Base-by-base conservation (phyloP, 75 land plant species). In the Selaginella tamariscina region DNA sequence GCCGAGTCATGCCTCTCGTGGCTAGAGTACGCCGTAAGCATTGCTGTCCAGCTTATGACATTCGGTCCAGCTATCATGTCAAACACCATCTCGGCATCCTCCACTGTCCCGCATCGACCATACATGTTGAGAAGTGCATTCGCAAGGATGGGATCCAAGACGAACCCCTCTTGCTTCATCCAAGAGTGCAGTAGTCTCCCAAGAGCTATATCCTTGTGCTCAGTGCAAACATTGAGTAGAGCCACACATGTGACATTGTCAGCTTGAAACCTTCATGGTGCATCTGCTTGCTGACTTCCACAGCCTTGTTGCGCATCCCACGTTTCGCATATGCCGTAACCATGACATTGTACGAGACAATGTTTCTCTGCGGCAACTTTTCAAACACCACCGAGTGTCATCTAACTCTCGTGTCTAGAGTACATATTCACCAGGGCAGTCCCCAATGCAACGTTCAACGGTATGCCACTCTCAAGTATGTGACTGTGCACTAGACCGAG, bases 71-170 rank as follows among this genome's bases (percentile, higher is more conserved):
- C 9, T 2, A 59, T 59, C 26, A 8, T n/a, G 26, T 59, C 62
- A n/a, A 59, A 59, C 18, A 59, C 26, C 62, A 23, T 59, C 26
- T 59, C 24, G 18, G 62, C 62, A 8, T 59, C 18, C n/a, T 59
- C 26, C 62, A 59, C 23, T 21, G 5, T n/a, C 8, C 62, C 62
- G 23, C 62, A 59, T n/a, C 26, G 8, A n/a, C 24, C 62, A n/a
- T 59, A 59, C 62, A 59, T 59, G 62, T 59, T 59, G 5, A 59
- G 21, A n/a, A 59, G 21, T 59, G 62, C 5, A n/a, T 59, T 59
- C 26, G n/a, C 5, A 5, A 59, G 21, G 62, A 59, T 26, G 2
- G 23, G 8, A n/a, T 59, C 62, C 49, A 15, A 5, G 11, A 5
- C 49, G 49, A 5, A 39, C 49, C 49, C 15, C 11, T 15, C 49